Base-by-base conservation (phyloP, 2,329 filamentous ascomycete species). In the Phialocephala subalpina region DNA sequence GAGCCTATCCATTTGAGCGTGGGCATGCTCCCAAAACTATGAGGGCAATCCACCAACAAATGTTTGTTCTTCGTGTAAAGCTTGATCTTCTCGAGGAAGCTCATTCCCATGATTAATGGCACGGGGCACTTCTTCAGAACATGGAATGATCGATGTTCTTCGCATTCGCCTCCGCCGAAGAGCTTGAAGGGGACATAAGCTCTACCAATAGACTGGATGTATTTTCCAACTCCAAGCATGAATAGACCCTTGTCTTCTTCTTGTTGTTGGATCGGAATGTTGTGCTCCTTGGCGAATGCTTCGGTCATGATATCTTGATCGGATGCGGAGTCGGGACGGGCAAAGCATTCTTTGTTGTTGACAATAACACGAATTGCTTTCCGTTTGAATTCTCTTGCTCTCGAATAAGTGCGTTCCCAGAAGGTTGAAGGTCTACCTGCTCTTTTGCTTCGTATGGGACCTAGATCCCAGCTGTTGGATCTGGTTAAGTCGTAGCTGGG, bases 271-370 rank as follows among this genome's bases (percentile, higher is more conserved):
- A 64, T 60, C 7, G 2, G 20, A 38, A 65, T 27, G 14, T n/a
- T n/a, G 36, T 63, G 47, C 8, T 67, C 58, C 12, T 59, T 20
- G n/a, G 60, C 66, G 22, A 66, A 62, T 7, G 49, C 49, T 33
- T 60, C 45, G 16, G 67, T 53, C 16, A 64, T 58, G 16, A 63
- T 61, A 40, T 65, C 56, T 56, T 45, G 20, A 29, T 63, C 64
- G 4, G 67, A 64, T 14, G 27, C 64, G 4, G 67, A 27, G 33
- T 68, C 67, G 4, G 64, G 67, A 3, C 67, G 64, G 4, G 67
- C 63, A 25, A 64, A 49, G 20, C 33, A 40, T 27, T 62, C 36
- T 1, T 38, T 16, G 1, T 49, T 58, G 2, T 64, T 62, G 18
- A 67, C 11, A 2, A 52, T 2, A 3, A 65, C 25, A 12, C 29